Percentiles rank a stretch among this genome's conserved stretches.
Evolutionary conservation across 2,329 filamentous ascomycete species (phyloP).

Genomic region (Colletotrichum nymphaeae): DNA sequence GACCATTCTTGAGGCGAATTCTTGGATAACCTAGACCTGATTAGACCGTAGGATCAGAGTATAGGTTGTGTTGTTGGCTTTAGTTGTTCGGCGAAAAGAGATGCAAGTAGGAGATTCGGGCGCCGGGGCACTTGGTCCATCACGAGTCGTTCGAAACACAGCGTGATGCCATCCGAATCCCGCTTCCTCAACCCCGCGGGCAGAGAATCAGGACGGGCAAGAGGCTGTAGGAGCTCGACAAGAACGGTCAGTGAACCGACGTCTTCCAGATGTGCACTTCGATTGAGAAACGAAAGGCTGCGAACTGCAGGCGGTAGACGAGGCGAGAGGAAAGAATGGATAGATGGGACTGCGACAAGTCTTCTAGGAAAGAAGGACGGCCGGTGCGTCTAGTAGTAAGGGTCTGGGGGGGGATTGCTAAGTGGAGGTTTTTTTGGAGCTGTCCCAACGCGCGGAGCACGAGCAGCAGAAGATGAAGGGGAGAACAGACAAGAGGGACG

Average conservation of each 20-base stretch:
- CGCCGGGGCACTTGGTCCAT: constrained; percentile 17
- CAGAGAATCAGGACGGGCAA: neutral
- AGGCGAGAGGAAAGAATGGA: constrained; percentile 1
- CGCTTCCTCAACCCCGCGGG: neutral
- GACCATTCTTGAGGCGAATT: constrained; percentile 54
- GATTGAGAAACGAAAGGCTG: neutral
- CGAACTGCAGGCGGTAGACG: neutral
- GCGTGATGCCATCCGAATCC: constrained; percentile 19
- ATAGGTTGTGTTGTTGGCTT: too few relatives aligned
- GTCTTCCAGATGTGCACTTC: neutral
- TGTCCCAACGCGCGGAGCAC: constrained; percentile 15
- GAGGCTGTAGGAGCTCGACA: neutral
- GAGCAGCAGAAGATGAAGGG: constrained; percentile 16
- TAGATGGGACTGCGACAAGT: neutral
- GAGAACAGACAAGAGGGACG: neutral
- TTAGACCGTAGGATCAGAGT: neutral
- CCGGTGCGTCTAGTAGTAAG: neutral
- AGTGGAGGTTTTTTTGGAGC: constrained; percentile 16
- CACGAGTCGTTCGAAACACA: constrained; percentile 23
- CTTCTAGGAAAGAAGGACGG: neutral
- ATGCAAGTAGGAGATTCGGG: neutral
- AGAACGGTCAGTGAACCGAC: neutral
- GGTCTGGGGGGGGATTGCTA: neutral
- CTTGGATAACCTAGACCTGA: neutral
- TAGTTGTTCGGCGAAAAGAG: neutral